Conservation (phyloP, 352 stramenopile genomes). For the Phytophthora meadii region DNA sequence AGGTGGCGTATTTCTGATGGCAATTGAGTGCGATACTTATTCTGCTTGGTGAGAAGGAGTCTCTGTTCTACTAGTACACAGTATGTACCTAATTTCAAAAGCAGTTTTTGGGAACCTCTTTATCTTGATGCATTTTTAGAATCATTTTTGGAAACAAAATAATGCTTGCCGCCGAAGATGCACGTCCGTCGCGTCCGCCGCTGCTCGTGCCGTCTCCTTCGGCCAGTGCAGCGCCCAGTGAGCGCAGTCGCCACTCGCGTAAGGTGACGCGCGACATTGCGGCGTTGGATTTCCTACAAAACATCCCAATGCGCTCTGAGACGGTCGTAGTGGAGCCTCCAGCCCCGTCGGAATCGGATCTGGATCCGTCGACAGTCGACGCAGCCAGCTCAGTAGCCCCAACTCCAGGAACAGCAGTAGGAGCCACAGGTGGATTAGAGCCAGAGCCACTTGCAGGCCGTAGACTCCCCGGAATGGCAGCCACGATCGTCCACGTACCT, state of each 20-base stretch:
- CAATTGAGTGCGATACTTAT: background rate
- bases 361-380: conserved; percentile 9
- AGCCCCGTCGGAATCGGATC: conserved; percentile 10
- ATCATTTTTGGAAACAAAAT: background rate
- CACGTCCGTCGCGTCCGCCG: conserved; percentile 18
- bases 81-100: no score
- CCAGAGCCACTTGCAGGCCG: conserved; percentile 67
- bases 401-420: background rate
- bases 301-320: conserved; percentile 87
- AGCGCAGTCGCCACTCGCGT: conserved; percentile 64
- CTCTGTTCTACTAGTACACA: conserved; percentile 2
- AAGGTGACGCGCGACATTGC: conserved; percentile 89
- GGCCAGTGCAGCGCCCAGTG: conserved; percentile 52
- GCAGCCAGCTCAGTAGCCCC: background rate
- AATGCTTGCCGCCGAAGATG: conserved; percentile 17
- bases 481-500: conserved; percentile 70
- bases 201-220: conserved; percentile 28
- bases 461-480: conserved; percentile 70
- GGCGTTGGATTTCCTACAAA: conserved; percentile 89
- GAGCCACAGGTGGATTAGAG: conserved; percentile 18
- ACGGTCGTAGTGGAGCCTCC: background rate
- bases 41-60: conserved; percentile 7
- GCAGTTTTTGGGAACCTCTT: background rate
- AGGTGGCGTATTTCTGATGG: background rate
- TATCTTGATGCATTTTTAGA: background rate